phyloP scores from a whole-genome alignment of 805 yeast genomes.

The Myxozyma monticola region DNA sequence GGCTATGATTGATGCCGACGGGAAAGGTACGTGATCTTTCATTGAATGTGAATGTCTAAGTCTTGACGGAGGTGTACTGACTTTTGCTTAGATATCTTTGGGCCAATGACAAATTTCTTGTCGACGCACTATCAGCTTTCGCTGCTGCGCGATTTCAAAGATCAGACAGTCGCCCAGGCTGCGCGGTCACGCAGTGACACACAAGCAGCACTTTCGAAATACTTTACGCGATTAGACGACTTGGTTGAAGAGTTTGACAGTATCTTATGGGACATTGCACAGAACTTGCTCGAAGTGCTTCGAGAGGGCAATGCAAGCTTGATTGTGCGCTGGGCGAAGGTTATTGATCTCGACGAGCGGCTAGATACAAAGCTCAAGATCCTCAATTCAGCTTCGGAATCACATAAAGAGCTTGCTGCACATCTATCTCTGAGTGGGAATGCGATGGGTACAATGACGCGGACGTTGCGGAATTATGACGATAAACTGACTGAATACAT shows the following conservation, averaged over 20 bases:
- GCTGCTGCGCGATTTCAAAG: constrained; percentile 73
- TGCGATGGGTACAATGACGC: constrained; percentile 3
- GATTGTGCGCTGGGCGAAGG: constrained; percentile 69
- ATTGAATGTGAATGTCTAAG: background rate
- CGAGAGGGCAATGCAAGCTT: constrained; percentile 67
- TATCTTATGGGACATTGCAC: constrained; percentile 63
- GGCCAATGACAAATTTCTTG: constrained; percentile 54
- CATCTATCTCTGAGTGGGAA: constrained; percentile 18
- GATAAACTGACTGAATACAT: constrained; percentile 24
- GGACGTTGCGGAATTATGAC: constrained; percentile 22
- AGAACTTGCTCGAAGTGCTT: constrained; percentile 68
- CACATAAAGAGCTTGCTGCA: constrained; percentile 12
- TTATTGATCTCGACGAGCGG: constrained; percentile 75
- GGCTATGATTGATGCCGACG: constrained; percentile 51
- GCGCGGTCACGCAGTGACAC: constrained; percentile 55
- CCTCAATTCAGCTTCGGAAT: constrained; percentile 14
- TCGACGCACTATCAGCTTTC: constrained; percentile 69
- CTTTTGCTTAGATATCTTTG: constrained; percentile 15
- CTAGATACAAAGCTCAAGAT: constrained; percentile 62
- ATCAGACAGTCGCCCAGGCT: constrained; percentile 64
- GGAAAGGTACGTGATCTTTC: constrained; percentile 29
- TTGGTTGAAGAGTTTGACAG: constrained; percentile 61
- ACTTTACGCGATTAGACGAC: constrained; percentile 51
- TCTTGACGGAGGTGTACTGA: background rate
- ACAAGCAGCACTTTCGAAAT: constrained; percentile 53